Evolutionary conservation across 805 yeast genomes (phyloP), one percentile per base, ranked within the genome.

Genomic region (Kluyveromyces wickerhamii): DNA sequence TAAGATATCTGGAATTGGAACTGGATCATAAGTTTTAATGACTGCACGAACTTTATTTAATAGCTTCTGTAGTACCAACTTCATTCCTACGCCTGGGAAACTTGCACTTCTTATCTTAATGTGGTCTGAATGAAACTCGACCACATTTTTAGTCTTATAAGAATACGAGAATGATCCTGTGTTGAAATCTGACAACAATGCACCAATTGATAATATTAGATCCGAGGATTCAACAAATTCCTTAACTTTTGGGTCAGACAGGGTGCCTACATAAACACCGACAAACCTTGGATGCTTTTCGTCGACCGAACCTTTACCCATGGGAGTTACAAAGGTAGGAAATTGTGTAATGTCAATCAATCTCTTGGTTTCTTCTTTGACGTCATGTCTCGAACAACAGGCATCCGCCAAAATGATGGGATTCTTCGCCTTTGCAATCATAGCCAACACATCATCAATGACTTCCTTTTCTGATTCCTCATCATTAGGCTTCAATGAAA

Each of bases 321-420:
- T 81, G 40, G 94, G 92, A 14, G 94, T 83, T 29, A 78, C 77
- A 54, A 72, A 82, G 20, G 77, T 76, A 11, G 88, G 87, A 71
- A 75, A 81, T 50, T 77, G 71, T 12, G 89, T 79, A 35, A 61
- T 55, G 24, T 69, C 66, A 29, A 76, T 74, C 48, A 82, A 67
- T 40, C 63, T 56, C 34, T 59, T 61, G 29, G 79, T 77, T 55
- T 77, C 81, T 5, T 54, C 51, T 41, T 66, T 65, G 37, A 76
- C 74, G 42, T 65, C 63, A 57, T 81, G 88, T 59, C 92, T 70
- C 14, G 76, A 60, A 27, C 84, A 84, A 67, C 94, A 80, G 16
- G 92, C 92, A 61, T 82, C 94, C 17, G 81, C 82, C 41, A 82
- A 63, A 40, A 83, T 71, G 30, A 78, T 60, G 38, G 92, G 89